Evolutionary conservation across 208 protist species (phyloP), one percentile per base, ranked within the genome.

Genomic region (Herpetomonas tarakana): DNA sequence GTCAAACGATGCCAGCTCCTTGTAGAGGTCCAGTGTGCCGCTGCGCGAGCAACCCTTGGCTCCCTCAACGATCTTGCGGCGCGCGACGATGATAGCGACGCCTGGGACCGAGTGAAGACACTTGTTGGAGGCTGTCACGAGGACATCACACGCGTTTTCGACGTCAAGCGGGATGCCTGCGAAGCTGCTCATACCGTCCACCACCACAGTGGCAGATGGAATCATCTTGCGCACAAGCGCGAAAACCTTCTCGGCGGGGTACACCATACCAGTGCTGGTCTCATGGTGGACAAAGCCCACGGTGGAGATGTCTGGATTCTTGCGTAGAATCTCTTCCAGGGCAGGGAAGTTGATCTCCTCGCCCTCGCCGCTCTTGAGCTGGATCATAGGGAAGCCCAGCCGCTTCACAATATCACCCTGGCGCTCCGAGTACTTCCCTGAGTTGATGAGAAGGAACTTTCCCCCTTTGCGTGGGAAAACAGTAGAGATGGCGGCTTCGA

Each of bases 71-170:
- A 81, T 7, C 0, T 49, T 16, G 31, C 74, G 73, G 24, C 73
- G 68, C 16, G 78, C 76, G 28, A 96, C 27, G 38, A 91, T 77
- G 21, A 92, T 82, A 2, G 86, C 74, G 30, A 94, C 77, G 19
- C 90, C 90, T n/a, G 88, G 91, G 2, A 94, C 84, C 46, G 86
- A 82, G 71, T 96, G 88, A 49, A 96, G 64, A 54, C 91, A 96
- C 63, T 96, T 96, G 72, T 96, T 96, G 27, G 91, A 59, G 1
- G 86, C 87, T 0, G 76, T 79, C 38, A 92, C 68, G 22, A 96
- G 68, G 25, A 87, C 68, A 57, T 94, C 91, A 49, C 80, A 87
- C 12, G 86, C 58, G 25, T 81, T 78, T 12, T 57, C 58, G 22
- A 80, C 77, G 47, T 77, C 62, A 39, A 91, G 63, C 21, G 81